Base-by-base conservation (phyloP, 208 protist genomes). In the Trypanosoma lewisi region DNA sequence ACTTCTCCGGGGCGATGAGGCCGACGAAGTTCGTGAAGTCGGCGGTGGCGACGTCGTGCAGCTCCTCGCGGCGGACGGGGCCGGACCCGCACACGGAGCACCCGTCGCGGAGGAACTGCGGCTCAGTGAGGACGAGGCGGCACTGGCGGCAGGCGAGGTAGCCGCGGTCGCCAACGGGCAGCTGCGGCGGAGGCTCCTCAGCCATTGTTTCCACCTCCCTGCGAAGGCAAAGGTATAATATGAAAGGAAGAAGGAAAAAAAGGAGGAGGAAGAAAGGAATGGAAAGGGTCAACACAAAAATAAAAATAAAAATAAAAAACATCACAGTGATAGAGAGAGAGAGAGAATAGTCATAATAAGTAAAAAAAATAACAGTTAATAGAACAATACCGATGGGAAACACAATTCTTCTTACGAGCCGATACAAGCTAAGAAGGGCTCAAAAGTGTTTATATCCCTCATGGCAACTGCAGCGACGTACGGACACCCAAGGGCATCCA, bases 1-100 rank as follows among this genome's bases (percentile, higher is more conserved):
- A 93, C 65, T 86, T 75, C 48, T 82, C 77, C 0, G 90, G 82
- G 0, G 77, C 90, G 21, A 96, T 83, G 19, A 96, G 78, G 11
- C 90, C 90, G 51, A 96, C 69, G 34, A 91, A 96, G 61, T 93
- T 89, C 33, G 81, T 67, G 51, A 93, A 96, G 41, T 92, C 77
- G 4, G 82, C 60, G n/a, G 87, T 93, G 8, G 87, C 78, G 44
- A 82, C 80, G 47, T 93, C 87, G 27, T 78, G 63, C 9, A 96
- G 52, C 39, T 79, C 86, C 31, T 80, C 77, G 27, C 88, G 83
- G 39, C 67, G 33, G 5, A 85, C 31, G 12, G 85, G 82, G 48
- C 84, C 87, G 6, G 84, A 85, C 7, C 59, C 54, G 62, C 89
- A 95, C 61, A 88, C 78, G 4, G 64, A 48, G 53, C 89, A 95